Evolutionary conservation across 1,139 yeast genomes (phyloP), one percentile per base, ranked within the genome.

Genomic region (Geotrichum klebahnii): DNA sequence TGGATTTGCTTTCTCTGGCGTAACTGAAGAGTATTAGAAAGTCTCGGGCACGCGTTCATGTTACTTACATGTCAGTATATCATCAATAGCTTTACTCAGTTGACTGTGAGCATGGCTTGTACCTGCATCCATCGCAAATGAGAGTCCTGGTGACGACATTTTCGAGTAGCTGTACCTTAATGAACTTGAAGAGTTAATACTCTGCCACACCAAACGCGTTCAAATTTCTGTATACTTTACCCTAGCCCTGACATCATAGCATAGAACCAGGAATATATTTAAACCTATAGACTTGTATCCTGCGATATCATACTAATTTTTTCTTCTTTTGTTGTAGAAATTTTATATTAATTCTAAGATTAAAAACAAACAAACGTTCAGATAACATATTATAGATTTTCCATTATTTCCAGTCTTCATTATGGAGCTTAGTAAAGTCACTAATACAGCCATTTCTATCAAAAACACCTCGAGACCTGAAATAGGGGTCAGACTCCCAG

Each of bases 401-500:
- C 9, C 19, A 1, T 44, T 43, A 48, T n/a, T 43, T 44, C 47
- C 46, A 48, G 39, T 38, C 31, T 8, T 38, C 19, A 5, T 36
- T 26, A 33, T 50, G 53, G 5, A 52, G 45, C 32, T 42, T 33
- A 16, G 36, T n/a, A 20, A 36, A 54, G 34, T 29, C 44, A 26
- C 43, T 49, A 42, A 73, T 63, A 33, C 65, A 58, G 0, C 83
- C 84, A 53, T 68, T 69, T 57, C 88, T 75, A 65, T 88, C 96
- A 62, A 76, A 83, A 31, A 77, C 67, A 23, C 84, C 77, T 60
- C 84, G 78, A 32, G 84, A 78, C 62, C 96, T 79, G 40, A 84
- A 66, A 60, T 82, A 85, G 0, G 90, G 88, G 62, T 88, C 96
- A 51, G 83, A 65, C 40, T 67, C 64, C 63, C 75, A 71, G 67